Percentiles rank a stretch among this genome's conserved stretches.
phyloP scores from a whole-genome alignment of 495 filamentous ascomycete genomes.

The Elasticomyces elasticus region DNA sequence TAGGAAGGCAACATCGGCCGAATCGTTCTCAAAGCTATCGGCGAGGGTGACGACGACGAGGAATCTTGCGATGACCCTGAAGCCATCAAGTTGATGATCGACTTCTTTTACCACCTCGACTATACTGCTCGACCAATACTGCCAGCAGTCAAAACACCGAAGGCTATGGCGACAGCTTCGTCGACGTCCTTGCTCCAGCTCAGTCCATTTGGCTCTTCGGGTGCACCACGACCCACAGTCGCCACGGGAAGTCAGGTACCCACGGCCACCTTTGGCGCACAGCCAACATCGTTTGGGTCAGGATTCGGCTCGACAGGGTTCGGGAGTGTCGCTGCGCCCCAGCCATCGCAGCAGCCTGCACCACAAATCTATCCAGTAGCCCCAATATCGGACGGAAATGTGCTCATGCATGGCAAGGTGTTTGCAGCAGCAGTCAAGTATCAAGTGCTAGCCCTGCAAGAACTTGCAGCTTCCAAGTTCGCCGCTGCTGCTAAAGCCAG shows the following conservation, averaged over 20 bases:
- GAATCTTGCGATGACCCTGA: slow-evolving; percentile 2
- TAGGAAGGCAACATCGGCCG: neutral
- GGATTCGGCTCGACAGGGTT: too few relatives aligned
- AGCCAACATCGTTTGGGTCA: too few relatives aligned
- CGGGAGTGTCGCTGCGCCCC: neutral
- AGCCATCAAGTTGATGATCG: slow-evolving; percentile 8
- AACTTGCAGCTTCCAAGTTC: slow-evolving; percentile 5
- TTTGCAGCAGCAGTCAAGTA: slow-evolving; percentile 7
- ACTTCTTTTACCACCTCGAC: slow-evolving; percentile 14
- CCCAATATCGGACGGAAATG: slow-evolving; percentile 2
- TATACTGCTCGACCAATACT: neutral
- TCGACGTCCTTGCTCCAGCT: neutral
- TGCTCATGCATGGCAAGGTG: slow-evolving; percentile 14
- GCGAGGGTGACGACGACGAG: slow-evolving; percentile 1
- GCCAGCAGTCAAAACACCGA: neutral
- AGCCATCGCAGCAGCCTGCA: neutral
- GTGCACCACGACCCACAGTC: too few relatives aligned
- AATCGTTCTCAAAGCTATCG: neutral
- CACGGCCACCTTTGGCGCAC: too few relatives aligned
- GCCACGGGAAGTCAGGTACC: too few relatives aligned
- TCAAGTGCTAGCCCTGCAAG: slow-evolving; percentile 3
- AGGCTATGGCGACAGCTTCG: neutral
- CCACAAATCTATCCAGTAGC: neutral
- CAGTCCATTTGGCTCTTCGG: too few relatives aligned
- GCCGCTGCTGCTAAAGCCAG: neutral